Evolutionary conservation across 2,329 filamentous ascomycete species (phyloP), one percentile per base, ranked within the genome.

Genomic region (Bertia moriformis): DNA sequence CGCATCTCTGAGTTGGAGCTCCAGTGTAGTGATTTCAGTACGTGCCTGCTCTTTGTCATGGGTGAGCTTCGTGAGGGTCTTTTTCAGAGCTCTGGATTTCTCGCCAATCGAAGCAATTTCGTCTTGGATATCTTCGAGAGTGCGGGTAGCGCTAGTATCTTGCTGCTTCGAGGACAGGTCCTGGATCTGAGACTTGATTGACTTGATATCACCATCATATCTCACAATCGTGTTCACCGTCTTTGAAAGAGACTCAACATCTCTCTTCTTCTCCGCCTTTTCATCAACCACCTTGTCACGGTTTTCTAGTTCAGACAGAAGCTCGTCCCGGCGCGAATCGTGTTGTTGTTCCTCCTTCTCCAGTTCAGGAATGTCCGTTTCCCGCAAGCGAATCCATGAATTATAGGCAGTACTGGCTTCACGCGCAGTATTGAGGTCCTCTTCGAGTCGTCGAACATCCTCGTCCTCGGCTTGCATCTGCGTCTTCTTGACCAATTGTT

Each of bases 101-200:
- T 87, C 83, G 15, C 71, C 71, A 41, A 79, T 68, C 14, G 63
- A 60, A 37, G 75, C 74, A 44, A 87, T 73, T 37, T 87, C 73
- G 39, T 83, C 78, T 48, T 91, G 83, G 39, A 96, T 87, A 46
- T 91, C 83, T 40, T 93, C 83, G 4, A 86, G 70, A 19, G 83
- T 83, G 44, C 84, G 75, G 13, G 73, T 71, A 7, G 68, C 57
- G 12, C 73, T 71, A 18, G 69, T 66, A 13, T 78, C 73, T 50
- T 81, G 76, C 52, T 95, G 83, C 47, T 87, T 86, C 5, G 77
- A 76, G 42, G 74, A 67, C 38, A 94, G 71, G 40, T 83, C 76
- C 41, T 80, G 67, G 38, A 95, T 80, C 54, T 94, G 82, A 29
- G 62, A 61, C 49, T 83, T 73, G 4, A 84, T 76, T 27, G 78